Base-by-base conservation (phyloP, 352 stramenopile species). In the Phytophthora pluvialis region DNA sequence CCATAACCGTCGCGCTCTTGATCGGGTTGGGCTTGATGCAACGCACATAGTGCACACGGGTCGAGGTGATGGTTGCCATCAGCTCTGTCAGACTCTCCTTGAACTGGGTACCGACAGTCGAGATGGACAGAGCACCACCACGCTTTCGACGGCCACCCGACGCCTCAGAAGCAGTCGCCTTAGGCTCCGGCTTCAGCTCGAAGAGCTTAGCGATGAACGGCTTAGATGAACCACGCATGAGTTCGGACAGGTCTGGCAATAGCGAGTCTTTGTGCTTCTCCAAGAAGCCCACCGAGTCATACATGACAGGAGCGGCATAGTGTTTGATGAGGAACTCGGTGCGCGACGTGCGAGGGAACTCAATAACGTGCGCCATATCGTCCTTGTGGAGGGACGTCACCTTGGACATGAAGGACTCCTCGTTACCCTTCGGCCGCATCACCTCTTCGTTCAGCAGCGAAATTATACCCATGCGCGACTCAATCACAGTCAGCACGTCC, bases 11-110 rank as follows among this genome's bases (percentile, higher is more conserved):
- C 7, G 88, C 57, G 66, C 97, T 98, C 70, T 99, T 98, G 32
- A 97, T 90, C 72, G 98, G 89, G 78, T 99, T 99, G 0, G 98
- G 97, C 82, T 99, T 99, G 59, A 99, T 98, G 77, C 98, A 99
- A 36, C 98, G 89, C 47, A 99, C 97, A 67, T 99, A 99, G 70
- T 99, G 97, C 13, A 98, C 96, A 53, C 97, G 90, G 0, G 96
- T 99, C 5, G 80, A 80, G 64, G 98, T 92, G 31, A 99, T 95
- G 35, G 93, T 98, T n/a, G 83, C 90, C 68, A 99, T 97, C 43
- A 99, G 81, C 55, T 97, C 82, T 11, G 71, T 81, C 9, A 99
- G 75, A 73, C 97, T 97, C 46, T 94, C 85, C 52, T 96, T 96
- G 75, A 99, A 99, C 68, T 99, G 88, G 13, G 85, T 95, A 25